Conservation (phyloP, 1,284 basidiomycete genomes). For the Ganoderma leucocontextum region DNA sequence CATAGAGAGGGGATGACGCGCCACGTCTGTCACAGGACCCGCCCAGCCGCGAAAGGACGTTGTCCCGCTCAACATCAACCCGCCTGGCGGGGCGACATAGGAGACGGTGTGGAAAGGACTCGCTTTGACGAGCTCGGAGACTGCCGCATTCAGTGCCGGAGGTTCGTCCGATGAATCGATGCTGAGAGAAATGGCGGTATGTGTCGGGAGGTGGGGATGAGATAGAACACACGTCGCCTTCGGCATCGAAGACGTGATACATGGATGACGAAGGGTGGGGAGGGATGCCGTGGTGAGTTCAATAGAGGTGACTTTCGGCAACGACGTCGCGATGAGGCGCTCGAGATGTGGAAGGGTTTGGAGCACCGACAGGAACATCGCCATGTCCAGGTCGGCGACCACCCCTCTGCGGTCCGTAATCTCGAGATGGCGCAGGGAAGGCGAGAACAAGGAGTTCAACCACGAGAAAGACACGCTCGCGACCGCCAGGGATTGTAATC, state of each 20-base stretch:
- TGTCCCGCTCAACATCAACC: neutral
- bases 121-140: constrained; percentile 2
- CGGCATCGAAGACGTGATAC: neutral
- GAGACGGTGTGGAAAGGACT: constrained; percentile 5
- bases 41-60: constrained; percentile 5
- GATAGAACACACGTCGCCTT: neutral
- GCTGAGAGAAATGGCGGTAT: neutral
- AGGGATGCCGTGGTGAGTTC: neutral
- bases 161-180: neutral
- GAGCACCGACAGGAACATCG: neutral
- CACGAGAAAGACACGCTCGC: constrained; percentile 12
- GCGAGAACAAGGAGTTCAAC: constrained; percentile 13
- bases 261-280: neutral
- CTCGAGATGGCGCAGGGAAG: constrained; percentile 15
- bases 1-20: neutral
- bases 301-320: neutral
- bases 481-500: constrained; percentile 2
- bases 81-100: constrained; percentile 2
- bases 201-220: neutral
- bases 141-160: neutral
- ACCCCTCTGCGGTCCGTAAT: constrained; percentile 7
- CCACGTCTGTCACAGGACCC: neutral
- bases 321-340: neutral
- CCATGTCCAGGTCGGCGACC: neutral
- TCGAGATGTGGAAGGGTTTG: constrained; percentile 9